Percentiles rank a stretch among this genome's conserved stretches.
These are phyloP conservation scores for Apiospora hydei DNA, from an alignment of 2,329 filamentous ascomycete genomes.

Conservation along the genomic window DNA sequence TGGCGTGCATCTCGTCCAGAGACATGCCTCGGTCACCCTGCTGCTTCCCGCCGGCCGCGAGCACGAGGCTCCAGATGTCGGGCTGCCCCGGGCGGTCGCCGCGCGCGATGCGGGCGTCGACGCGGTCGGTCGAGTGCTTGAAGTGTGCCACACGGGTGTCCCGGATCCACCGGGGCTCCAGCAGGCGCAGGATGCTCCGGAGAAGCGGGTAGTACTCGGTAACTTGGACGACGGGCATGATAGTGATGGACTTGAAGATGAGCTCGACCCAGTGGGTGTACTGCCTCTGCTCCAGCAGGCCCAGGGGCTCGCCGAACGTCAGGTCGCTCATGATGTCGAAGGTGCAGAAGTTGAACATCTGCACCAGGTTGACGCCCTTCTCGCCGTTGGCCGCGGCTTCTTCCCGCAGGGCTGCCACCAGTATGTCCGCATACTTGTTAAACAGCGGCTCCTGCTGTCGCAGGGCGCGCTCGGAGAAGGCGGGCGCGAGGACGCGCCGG, in stretches of 20 bases:
- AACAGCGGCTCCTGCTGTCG: slow-evolving; percentile 44
- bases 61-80: slow-evolving; percentile 38
- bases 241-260: slow-evolving; percentile 33
- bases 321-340: slow-evolving; percentile 51
- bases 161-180: slow-evolving; percentile 36
- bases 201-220: slow-evolving; percentile 36
- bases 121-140: slow-evolving; percentile 36
- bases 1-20: slow-evolving; percentile 24
- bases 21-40: slow-evolving; percentile 25
- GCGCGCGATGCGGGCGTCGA: slow-evolving; percentile 38
- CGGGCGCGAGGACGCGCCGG: slow-evolving; percentile 38
- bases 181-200: slow-evolving; percentile 31
- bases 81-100: slow-evolving; percentile 33
- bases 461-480: slow-evolving; percentile 43
- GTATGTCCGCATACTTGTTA: slow-evolving; percentile 37
- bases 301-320: slow-evolving; percentile 50
- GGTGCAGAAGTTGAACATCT: slow-evolving; percentile 40
- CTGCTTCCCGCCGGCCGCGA: slow-evolving; percentile 26
- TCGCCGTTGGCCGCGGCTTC: slow-evolving; percentile 27
- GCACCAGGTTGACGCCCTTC: slow-evolving; percentile 26
- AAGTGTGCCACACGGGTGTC: slow-evolving; percentile 34
- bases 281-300: slow-evolving; percentile 39
- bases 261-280: slow-evolving; percentile 32
- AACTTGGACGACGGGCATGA: slow-evolving; percentile 35
- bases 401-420: slow-evolving; percentile 36